Conservation (phyloP, 164 flowering plant genomes). For the Berberis vulgaris region DNA sequence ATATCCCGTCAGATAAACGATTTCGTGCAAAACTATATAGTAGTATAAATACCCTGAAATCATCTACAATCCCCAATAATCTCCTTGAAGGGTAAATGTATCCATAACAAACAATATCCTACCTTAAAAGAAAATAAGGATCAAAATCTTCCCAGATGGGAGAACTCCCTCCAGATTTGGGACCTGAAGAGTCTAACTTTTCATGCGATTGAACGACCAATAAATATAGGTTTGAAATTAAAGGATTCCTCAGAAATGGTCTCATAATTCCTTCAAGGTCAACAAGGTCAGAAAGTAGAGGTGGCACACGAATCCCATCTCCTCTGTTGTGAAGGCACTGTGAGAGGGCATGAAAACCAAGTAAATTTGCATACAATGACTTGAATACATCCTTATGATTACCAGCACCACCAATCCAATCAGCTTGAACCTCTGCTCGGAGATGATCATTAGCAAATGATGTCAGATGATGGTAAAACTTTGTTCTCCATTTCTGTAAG, state of each 20-base stretch:
- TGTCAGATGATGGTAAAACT: slow-evolving; percentile 46
- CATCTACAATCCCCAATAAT: neutral
- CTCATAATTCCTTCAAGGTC: slow-evolving; percentile 41
- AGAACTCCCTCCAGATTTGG: slow-evolving; percentile 10
- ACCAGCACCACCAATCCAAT: slow-evolving; percentile 89
- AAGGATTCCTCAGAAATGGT: slow-evolving; percentile 70
- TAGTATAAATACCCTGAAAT: no score
- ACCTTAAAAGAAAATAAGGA: slow-evolving; percentile 78
- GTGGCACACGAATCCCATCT: slow-evolving; percentile 11
- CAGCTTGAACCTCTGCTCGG: slow-evolving; percentile 19
- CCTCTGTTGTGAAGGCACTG: slow-evolving; percentile 33
- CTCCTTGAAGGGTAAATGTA: neutral
- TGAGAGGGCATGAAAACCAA: slow-evolving; percentile 70
- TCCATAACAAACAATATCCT: neutral
- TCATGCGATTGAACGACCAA: slow-evolving; percentile 44
- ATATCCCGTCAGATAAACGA: no score
- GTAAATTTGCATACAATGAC: slow-evolving; percentile 68
- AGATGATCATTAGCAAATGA: slow-evolving; percentile 32
- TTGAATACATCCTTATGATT: slow-evolving; percentile 90
- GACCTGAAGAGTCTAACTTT: slow-evolving; percentile 14
- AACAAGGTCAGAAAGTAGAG: slow-evolving; percentile 31
- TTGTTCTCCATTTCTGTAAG: slow-evolving; percentile 48
- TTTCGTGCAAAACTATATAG: no score
- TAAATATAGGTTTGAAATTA: slow-evolving; percentile 55
- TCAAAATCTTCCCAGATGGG: slow-evolving; percentile 65